phyloP scores from a whole-genome alignment of 2,329 filamentous ascomycete species.

The Cytospora piceicola region DNA sequence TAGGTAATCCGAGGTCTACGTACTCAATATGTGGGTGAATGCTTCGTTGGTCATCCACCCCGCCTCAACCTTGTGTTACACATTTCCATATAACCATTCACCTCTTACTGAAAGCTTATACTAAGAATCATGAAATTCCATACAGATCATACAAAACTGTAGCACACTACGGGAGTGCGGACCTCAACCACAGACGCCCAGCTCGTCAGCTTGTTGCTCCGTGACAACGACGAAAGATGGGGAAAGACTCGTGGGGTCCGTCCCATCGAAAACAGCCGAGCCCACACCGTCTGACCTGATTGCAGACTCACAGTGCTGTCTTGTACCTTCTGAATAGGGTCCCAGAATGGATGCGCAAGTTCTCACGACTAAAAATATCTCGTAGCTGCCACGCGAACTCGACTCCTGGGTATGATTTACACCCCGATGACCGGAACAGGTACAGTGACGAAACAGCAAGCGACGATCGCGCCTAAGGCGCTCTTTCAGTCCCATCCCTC shows the following conservation, averaged over 20 bases:
- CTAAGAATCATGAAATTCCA: background rate
- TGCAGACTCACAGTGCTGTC: background rate
- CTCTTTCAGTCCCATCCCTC: background rate
- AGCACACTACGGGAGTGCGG: conserved; percentile 12
- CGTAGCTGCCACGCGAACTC: conserved; percentile 12
- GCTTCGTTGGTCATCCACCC: too few relatives aligned
- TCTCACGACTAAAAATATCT: conserved; percentile 7
- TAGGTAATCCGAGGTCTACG: too few relatives aligned
- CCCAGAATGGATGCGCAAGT: conserved; percentile 20
- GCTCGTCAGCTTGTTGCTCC: conserved; percentile 8
- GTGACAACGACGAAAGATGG: background rate
- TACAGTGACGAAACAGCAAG: conserved; percentile 12
- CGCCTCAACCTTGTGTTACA: background rate
- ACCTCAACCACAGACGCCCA: conserved; percentile 11
- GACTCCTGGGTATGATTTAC: background rate
- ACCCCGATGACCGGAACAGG: conserved; percentile 20
- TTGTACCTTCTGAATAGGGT: background rate
- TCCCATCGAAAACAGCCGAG: conserved; percentile 7
- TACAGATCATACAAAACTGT: background rate
- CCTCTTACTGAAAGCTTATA: background rate
- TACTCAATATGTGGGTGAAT: too few relatives aligned
- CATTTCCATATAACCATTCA: too few relatives aligned
- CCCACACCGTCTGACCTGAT: conserved; percentile 21
- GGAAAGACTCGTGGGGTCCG: conserved; percentile 3
- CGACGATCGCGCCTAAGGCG: conserved; percentile 18